Base-by-base conservation (phyloP, 805 yeast species). In the fission yeast (Schizosaccharomyces pombe) region DNA sequence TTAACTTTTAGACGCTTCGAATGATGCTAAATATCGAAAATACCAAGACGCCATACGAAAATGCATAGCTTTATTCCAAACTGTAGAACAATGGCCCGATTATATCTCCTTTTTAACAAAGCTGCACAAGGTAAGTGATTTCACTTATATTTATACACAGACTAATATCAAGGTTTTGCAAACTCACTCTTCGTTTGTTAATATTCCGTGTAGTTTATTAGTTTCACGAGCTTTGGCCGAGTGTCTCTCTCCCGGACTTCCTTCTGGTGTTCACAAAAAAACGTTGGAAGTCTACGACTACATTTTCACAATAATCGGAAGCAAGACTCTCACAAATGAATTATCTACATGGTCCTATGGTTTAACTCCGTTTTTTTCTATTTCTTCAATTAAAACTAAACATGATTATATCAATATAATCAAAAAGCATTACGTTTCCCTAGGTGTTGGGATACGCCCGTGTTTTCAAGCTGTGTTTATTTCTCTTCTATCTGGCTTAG, bases 11-110 rank as follows among this genome's bases (percentile, higher is more conserved):
- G 55, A 51, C 40, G 19, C 26, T 16, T 57, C 57, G 58, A 49
- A 51, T 31, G 62, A 73, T 66, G 71, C 86, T 0, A 78, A 78
- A 61, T 87, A 82, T 62, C 81, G 76, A 67, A 78, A 82, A 57
- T 81, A 79, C 62, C 68, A 72, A 22, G 71, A 75, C n/a, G 78
- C 74, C 56, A 74, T 89, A 11, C 89, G 82, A 54, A 75, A 79
- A 59, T 84, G 91, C 0, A 69, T 91, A 24, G 72, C 75, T 5
- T 71, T 76, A 19, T 89, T 89, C 68, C 95, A 85, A 54, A 68
- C 82, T 1, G 81, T 86, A 1, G 82, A 79, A 32, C 98, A 91
- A 69, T 91, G 99, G 99, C 97, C 98, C 12, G 98, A 91, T 64
- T 86, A 89, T 64, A 91, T 91, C 56, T 81, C 96, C 24, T 87